Conservation (phyloP, 1,139 yeast species). For the Lodderomyces beijingensis region DNA sequence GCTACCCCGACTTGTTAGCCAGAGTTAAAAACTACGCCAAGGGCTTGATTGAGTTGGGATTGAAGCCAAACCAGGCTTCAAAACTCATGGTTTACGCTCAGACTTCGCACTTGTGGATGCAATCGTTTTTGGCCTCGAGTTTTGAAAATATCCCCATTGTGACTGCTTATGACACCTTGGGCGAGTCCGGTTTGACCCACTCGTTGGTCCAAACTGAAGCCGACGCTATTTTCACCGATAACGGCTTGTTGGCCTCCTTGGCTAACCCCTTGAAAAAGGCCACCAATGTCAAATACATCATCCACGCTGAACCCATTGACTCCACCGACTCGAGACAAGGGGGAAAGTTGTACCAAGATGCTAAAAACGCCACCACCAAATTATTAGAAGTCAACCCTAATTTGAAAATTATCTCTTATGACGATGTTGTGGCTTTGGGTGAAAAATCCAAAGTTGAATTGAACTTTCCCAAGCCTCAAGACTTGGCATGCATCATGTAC, state of each 20-base stretch:
- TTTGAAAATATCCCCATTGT: conserved; percentile 82
- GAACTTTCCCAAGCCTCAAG: conserved; percentile 63
- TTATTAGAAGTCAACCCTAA: conserved; percentile 72
- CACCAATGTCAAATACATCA: conserved; percentile 56
- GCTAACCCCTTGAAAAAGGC: conserved; percentile 71
- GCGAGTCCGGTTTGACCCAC: conserved; percentile 86
- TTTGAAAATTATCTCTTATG: conserved; percentile 57
- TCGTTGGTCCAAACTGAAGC: conserved; percentile 81
- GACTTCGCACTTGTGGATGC: conserved; percentile 88
- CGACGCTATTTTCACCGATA: conserved; percentile 78
- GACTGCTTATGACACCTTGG: conserved; percentile 96
- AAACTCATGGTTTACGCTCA: conserved; percentile 81
- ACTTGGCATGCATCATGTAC: conserved; percentile 90
- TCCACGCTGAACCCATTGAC: conserved; percentile 64
- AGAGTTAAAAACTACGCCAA: conserved; percentile 58
- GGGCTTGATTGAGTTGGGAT: conserved; percentile 74
- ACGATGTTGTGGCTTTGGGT: conserved; percentile 69
- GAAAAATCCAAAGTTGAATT: conserved; percentile 35
- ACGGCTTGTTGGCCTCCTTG: conserved; percentile 60
- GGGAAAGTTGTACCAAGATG: conserved; percentile 55
- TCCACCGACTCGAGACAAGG: conserved; percentile 58
- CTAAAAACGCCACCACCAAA: conserved; percentile 53
- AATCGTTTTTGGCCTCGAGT: conserved; percentile 72
- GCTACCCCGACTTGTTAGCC: conserved; percentile 54
- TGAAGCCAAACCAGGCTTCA: conserved; percentile 57